Evolutionary conservation across 495 filamentous ascomycete genomes (phyloP), one percentile per base, ranked within the genome.

Genomic region (Penicillium pulvis): DNA sequence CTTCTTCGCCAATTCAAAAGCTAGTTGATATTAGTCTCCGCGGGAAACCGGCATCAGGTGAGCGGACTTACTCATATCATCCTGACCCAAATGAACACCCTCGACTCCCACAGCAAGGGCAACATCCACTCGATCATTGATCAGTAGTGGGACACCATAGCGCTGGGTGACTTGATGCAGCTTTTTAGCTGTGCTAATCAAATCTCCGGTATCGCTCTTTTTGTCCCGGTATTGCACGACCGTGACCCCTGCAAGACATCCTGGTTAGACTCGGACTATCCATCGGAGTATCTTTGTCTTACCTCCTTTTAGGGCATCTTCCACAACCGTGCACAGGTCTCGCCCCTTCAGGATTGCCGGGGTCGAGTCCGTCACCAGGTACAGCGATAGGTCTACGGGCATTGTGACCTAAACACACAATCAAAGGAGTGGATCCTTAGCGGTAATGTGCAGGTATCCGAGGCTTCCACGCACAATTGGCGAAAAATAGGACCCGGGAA

Each of bases 71-170:
- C 90, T 81, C 79, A 96, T 87, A 73, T 98, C 93, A 82, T 96
- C 91, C 73, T 97, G 93, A 31, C 94, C 93, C 42, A 98, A 81
- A 71, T 98, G 93, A 14, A 97, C 90, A 45, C 94, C 94, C 69
- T 97, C 93, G 41, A 87, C 92, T 6, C 86, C 89, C 44, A 90
- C 83, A 16, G 91, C 94, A 28, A 94, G 78, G 23, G 92, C 92
- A 17, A 98, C 90, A 75, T 96, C 93, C 6, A 96, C 81, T n/a
- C 92, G 88, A 72, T 98, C 94, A 69, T 98, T 97, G 75, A 98
- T 93, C 39, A 98, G 75, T 49, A 98, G 80, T 28, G 93, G 94
- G 0, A 97, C 85, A 17, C 80, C 75, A 63, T 89, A 79, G n/a
- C 65, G 73, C 59, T 75, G 73, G 11, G 90, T 92, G 47, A 96